Base-by-base conservation (phyloP, 768 basidiomycete species). In the Leccinum broughii region DNA sequence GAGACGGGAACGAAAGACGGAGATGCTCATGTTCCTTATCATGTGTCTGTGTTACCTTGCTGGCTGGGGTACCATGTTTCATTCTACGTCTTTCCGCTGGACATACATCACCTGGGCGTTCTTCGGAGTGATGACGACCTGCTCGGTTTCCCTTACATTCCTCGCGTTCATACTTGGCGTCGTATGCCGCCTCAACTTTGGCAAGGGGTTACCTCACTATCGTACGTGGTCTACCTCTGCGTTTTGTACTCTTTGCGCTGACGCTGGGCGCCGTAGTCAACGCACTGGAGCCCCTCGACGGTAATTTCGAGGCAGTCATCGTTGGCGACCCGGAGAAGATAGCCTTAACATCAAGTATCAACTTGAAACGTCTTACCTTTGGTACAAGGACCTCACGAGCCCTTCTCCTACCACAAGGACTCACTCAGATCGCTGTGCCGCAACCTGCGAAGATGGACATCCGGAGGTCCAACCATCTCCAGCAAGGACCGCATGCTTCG, bases 1-100 rank as follows among this genome's bases (percentile, higher is more conserved):
- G 54, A 86, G 90, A 41, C 81, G 79, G 54, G 91, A 93, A 73
- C 76, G 80, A 58, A 83, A 80, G 60, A 59, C 79, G 10, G 80
- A 78, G 15, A 90, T 86, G 83, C 60, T 85, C 54, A 62, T 82
- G 14, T 93, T 93, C 76, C 77, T 93, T 59, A 66, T 77, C 15
- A 63, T 89, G 52, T 85, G 85, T 11, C 60, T 83, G 34, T 70
- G 83, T 20, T 90, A 92, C 70, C 77, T 92, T 20, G 80, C 76
- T 39, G 87, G 84, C 44, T 92, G 86, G 87, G 78, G 85, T 52
- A 71, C 85, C 60, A 88, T 92, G 86, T 91, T 93, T 72, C 76
- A 83, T 55, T 85, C 88, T 28, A 77, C 77, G 7, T 83, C 88
- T 3, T 92, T 92, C 81, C 83, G 86, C 51, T 90, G 88, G 87